phyloP scores from a whole-genome alignment of 2,329 filamentous ascomycete species.

The Tolypocladium inflatum region DNA sequence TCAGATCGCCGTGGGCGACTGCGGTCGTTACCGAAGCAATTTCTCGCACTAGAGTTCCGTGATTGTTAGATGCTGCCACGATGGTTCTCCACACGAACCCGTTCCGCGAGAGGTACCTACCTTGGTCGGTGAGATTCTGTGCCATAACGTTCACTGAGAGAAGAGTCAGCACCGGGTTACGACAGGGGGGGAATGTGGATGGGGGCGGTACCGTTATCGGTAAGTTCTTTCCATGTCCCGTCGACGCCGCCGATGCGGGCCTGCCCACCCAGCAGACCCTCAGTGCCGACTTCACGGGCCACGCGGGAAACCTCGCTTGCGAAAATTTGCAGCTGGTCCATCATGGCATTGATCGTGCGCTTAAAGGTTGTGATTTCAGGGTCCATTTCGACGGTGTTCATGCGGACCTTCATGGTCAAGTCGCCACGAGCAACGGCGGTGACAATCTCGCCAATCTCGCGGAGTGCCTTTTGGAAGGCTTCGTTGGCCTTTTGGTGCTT shows the following conservation, averaged over 20 bases:
- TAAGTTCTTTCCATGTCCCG: slow-evolving; percentile 96
- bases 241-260: slow-evolving; percentile 89
- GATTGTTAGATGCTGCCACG: slow-evolving; percentile 5
- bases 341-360: slow-evolving; percentile 97
- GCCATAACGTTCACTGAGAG: slow-evolving; percentile 69
- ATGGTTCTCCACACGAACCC: not conserved
- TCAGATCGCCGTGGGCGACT: slow-evolving; percentile 73
- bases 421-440: slow-evolving; percentile 93
- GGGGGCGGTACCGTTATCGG: slow-evolving; percentile 60
- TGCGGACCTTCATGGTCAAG: slow-evolving; percentile 91
- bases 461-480: slow-evolving; percentile 93
- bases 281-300: slow-evolving; percentile 90
- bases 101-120: slow-evolving; percentile 18
- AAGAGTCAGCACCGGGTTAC: slow-evolving; percentile 9
- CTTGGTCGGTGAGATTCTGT: slow-evolving; percentile 71
- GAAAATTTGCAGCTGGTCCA: slow-evolving; percentile 95
- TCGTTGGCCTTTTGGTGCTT: slow-evolving; percentile 98
- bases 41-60: slow-evolving; percentile 52
- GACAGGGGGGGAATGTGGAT: not conserved
- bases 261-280: slow-evolving; percentile 88
- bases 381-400: slow-evolving; percentile 95
- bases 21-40: slow-evolving; percentile 79
- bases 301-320: slow-evolving; percentile 93
- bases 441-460: slow-evolving; percentile 95
- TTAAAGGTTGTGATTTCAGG: slow-evolving; percentile 97